A percentile compares a stretch with the other conserved stretches of the same genome.
phyloP scores from a whole-genome alignment of 2,329 filamentous ascomycete species.

The Exophiala lecanii-corni region DNA sequence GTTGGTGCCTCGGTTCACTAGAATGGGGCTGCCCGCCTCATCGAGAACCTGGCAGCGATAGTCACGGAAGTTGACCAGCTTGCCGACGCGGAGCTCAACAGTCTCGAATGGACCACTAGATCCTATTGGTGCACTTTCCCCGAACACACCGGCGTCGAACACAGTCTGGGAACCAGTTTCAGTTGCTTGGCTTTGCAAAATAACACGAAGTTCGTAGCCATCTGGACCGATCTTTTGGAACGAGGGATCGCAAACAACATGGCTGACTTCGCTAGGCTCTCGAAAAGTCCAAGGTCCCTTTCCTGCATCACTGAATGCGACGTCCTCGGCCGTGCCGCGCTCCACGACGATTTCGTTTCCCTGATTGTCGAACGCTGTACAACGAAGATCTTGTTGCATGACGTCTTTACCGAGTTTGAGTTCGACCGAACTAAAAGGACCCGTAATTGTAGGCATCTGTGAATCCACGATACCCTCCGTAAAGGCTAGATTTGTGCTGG shows the following conservation, averaged over 20 bases:
- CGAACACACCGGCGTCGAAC: conserved; percentile 27
- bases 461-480: conserved; percentile 7
- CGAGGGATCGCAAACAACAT: conserved; percentile 19
- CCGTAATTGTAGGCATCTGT: conserved; percentile 1
- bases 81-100: conserved; percentile 19
- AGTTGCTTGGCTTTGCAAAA: conserved; percentile 11
- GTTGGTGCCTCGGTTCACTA: conserved; percentile 15
- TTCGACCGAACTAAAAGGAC: conserved; percentile 17
- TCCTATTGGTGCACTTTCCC: conserved; percentile 3
- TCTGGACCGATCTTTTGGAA: conserved; percentile 18
- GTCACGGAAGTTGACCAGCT: conserved; percentile 13
- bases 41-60: conserved; percentile 23
- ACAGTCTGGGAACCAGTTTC: conserved; percentile 17
- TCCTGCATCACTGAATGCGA: conserved; percentile 21
- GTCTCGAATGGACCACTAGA: conserved; percentile 17
- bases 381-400: conserved; percentile 17
- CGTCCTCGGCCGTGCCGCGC: conserved; percentile 18
- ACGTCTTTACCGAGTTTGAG: conserved; percentile 15
- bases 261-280: conserved; percentile 13
- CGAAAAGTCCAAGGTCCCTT: conserved; percentile 23
- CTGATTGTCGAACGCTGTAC: conserved; percentile 18
- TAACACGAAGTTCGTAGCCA: conserved; percentile 12
- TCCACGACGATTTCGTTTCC: conserved; percentile 16
- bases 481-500: conserved; percentile 7
- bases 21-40: conserved; percentile 14